Evolutionary conservation across 2,329 filamentous ascomycete species (phyloP).

Genomic region (Neocucurbitaria cava): DNA sequence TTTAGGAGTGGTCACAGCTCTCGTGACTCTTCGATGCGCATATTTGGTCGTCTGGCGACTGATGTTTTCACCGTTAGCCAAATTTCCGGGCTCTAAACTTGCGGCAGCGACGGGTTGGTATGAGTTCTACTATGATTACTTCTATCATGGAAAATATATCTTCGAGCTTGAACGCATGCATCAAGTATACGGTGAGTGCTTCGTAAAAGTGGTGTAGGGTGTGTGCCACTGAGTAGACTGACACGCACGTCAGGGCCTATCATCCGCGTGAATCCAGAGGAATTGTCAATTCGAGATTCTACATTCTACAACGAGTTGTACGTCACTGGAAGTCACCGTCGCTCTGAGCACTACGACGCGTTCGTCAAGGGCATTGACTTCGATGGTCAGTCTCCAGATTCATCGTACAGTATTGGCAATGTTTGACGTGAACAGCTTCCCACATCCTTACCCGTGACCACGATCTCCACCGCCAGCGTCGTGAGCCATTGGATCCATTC

Average conservation of each 20-base stretch:
- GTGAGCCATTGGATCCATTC: conserved; percentile 35
- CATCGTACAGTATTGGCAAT: background rate
- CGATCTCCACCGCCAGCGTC: conserved; percentile 30
- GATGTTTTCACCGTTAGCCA: conserved; percentile 25
- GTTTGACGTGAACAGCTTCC: background rate
- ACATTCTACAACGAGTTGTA: conserved; percentile 36
- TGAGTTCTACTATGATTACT: conserved; percentile 33
- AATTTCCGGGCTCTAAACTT: conserved; percentile 33
- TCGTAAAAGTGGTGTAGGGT: no score
- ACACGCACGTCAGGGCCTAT: conserved; percentile 29
- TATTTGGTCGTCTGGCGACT: conserved; percentile 10
- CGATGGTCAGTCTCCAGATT: conserved; percentile 17
- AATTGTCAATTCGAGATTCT: conserved; percentile 33
- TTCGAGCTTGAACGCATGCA: conserved; percentile 40
- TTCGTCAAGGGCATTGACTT: conserved; percentile 29
- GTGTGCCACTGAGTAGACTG: no score
- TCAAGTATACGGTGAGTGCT: conserved; percentile 26
- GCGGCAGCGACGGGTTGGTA: conserved; percentile 31
- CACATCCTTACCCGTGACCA: conserved; percentile 24
- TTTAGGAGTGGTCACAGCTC: no score
- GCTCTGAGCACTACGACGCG: conserved; percentile 21
- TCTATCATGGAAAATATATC: conserved; percentile 33
- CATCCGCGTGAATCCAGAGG: conserved; percentile 35
- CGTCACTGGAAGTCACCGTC: conserved; percentile 15
- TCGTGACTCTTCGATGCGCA: no score